Percentiles rank a stretch among this genome's conserved stretches.
These are phyloP conservation scores for Komagataella populi DNA, from an alignment of 805 yeast genomes.

Conservation along the genomic window DNA sequence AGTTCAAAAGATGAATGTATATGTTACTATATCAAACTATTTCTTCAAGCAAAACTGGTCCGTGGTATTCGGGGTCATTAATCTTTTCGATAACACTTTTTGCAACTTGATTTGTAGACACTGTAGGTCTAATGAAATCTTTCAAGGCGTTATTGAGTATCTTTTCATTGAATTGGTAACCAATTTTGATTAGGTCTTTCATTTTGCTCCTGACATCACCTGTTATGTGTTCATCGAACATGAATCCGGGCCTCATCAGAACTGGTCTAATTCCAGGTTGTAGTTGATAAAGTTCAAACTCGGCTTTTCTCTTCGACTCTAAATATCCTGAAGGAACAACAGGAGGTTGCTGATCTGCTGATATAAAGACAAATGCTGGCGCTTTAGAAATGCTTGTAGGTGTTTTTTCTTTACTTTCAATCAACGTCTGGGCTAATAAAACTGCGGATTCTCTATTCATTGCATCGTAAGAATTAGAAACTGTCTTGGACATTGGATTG, in stretches of 20 bases:
- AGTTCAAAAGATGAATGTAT: constrained; percentile 13
- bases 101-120: constrained; percentile 61
- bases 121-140: constrained; percentile 42
- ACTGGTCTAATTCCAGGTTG: constrained; percentile 44
- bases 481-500: constrained; percentile 46
- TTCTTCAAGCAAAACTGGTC: constrained; percentile 47
- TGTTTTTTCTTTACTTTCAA: constrained; percentile 7
- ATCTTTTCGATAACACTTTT: constrained; percentile 39
- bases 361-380: constrained; percentile 51
- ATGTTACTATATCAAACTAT: constrained; percentile 11
- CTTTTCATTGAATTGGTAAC: constrained; percentile 28
- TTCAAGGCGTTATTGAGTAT: constrained; percentile 30
- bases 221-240: constrained; percentile 42
- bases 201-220: constrained; percentile 23
- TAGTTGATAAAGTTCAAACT: constrained; percentile 29
- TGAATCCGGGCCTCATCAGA: constrained; percentile 68
- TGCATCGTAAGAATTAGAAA: constrained; percentile 39
- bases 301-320: constrained; percentile 67
- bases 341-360: constrained; percentile 67
- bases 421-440: constrained; percentile 43
- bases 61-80: constrained; percentile 33
- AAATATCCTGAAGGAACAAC: constrained; percentile 61
- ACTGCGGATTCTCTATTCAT: constrained; percentile 62
- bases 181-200: constrained; percentile 25
- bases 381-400: background rate